Conservation (phyloP, 2,329 filamentous ascomycete genomes). For the Eurotiales sp. region DNA sequence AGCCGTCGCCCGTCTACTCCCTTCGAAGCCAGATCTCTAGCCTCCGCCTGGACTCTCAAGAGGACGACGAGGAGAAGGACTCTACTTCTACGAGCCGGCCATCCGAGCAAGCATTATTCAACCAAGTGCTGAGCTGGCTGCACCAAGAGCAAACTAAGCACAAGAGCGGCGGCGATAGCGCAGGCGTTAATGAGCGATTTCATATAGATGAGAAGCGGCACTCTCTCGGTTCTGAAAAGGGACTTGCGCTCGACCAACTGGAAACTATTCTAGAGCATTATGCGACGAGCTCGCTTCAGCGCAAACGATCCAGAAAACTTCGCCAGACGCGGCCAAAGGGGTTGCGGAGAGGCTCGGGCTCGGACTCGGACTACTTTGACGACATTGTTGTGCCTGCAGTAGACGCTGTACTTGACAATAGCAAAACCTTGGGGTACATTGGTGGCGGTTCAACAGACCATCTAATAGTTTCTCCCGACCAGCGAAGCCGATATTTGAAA, state of each 20-base stretch:
- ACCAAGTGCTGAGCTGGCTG: conserved; percentile 79
- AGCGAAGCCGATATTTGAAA: conserved; percentile 54
- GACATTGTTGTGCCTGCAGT: conserved; percentile 80
- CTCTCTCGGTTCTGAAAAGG: conserved; percentile 64
- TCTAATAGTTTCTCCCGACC: conserved; percentile 41
- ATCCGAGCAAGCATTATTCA: conserved; percentile 49
- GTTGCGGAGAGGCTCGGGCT: conserved; percentile 54
- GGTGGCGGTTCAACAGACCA: conserved; percentile 50
- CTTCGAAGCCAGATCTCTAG: conserved; percentile 26
- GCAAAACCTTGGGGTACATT: conserved; percentile 76
- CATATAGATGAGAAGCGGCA: conserved; percentile 27
- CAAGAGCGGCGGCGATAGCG: conserved; percentile 47
- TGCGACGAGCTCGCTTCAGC: conserved; percentile 24
- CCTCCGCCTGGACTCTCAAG: conserved; percentile 21
- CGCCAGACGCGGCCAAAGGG: conserved; percentile 34
- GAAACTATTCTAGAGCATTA: conserved; percentile 62
- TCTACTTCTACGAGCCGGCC: conserved; percentile 14
- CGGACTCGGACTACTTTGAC: conserved; percentile 84
- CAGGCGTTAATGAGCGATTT: conserved; percentile 26
- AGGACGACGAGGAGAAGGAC: conserved; percentile 25
- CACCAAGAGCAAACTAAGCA: conserved; percentile 72
- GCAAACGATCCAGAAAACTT: conserved; percentile 21
- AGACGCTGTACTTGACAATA: conserved; percentile 82
- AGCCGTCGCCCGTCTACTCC: conserved; percentile 21
- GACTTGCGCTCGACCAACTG: conserved; percentile 72